A percentile compares a stretch with the other conserved stretches of the same genome.
Conservation (phyloP, 805 yeast genomes). For the Metschnikowia shivogae region DNA sequence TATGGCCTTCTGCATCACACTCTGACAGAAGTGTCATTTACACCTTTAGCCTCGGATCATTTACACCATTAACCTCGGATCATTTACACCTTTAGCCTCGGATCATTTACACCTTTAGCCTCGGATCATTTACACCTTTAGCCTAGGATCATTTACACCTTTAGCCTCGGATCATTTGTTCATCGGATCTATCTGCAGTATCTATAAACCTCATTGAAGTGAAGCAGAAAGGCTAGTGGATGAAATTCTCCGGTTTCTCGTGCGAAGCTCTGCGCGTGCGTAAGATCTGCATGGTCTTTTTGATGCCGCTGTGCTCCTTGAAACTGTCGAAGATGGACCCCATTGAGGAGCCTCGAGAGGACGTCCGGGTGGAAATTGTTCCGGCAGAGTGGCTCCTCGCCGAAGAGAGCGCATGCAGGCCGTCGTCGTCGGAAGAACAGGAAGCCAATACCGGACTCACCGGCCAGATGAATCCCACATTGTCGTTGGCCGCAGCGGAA, state of each 20-base stretch:
- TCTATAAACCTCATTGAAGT: constrained; percentile 4
- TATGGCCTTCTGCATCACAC: too few relatives aligned
- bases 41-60: too few relatives aligned
- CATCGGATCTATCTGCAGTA: too few relatives aligned
- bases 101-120: too few relatives aligned
- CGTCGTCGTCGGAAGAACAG: neutral
- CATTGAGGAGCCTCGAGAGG: constrained; percentile 29
- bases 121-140: too few relatives aligned
- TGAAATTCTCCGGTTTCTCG: constrained; percentile 6
- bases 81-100: too few relatives aligned
- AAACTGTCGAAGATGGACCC: constrained; percentile 30
- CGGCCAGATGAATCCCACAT: constrained; percentile 1
- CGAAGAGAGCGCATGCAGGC: neutral
- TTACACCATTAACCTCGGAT: too few relatives aligned
- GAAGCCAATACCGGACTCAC: constrained; percentile 1
- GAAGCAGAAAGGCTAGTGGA: neutral
- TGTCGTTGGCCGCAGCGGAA: neutral
- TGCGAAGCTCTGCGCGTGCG: constrained; percentile 26
- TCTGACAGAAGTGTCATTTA: too few relatives aligned
- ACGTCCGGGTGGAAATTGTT: constrained; percentile 12
- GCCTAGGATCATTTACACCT: too few relatives aligned
- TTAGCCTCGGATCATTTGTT: too few relatives aligned
- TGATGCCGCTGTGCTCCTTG: constrained; percentile 27
- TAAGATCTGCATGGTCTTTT: constrained; percentile 28
- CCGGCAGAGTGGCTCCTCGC: constrained; percentile 15